Percentiles rank a stretch among this genome's conserved stretches.
Evolutionary conservation across 1,284 basidiomycete species (phyloP).

Genomic region (Fistulinella cinereoalba): DNA sequence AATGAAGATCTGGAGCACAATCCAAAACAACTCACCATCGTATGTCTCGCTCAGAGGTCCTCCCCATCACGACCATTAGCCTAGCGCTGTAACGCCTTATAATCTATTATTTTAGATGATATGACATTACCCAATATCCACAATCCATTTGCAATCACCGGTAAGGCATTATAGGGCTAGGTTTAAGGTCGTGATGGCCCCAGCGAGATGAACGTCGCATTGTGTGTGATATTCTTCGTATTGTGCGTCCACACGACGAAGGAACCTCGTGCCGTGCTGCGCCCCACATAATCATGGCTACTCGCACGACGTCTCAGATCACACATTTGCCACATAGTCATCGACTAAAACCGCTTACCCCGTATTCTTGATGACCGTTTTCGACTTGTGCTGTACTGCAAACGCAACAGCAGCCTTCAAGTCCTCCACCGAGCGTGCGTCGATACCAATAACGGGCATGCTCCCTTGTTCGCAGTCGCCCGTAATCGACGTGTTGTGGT

Average conservation of each 20-base stretch:
- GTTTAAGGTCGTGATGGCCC: slow-evolving; percentile 26
- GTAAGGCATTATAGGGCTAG: too few species aligned
- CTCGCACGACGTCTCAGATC: background rate
- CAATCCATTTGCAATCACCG: too few species aligned
- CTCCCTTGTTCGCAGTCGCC: slow-evolving; percentile 16
- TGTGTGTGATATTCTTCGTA: slow-evolving; percentile 35
- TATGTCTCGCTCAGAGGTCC: slow-evolving; percentile 17
- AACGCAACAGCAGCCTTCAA: background rate
- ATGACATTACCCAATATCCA: too few species aligned
- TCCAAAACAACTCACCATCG: slow-evolving; percentile 12
- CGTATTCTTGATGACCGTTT: slow-evolving; percentile 49
- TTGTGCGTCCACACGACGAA: slow-evolving; percentile 43
- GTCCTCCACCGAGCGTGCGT: slow-evolving; percentile 34
- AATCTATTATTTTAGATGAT: too few species aligned
- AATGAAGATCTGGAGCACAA: too few species aligned
- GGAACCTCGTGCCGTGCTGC: slow-evolving; percentile 36
- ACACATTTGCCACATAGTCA: too few species aligned
- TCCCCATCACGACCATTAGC: too few species aligned
- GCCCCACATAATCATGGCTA: slow-evolving; percentile 40
- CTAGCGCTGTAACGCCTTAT: too few species aligned
- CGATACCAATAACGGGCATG: slow-evolving; percentile 18
- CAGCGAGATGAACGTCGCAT: slow-evolving; percentile 33
- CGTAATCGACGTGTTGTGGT: background rate
- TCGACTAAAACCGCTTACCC: slow-evolving; percentile 31
- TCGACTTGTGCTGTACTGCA: slow-evolving; percentile 39